These are phyloP conservation scores for Sporothrix pallida DNA, from an alignment of 2,329 filamentous ascomycete genomes.

Conservation along the genomic window DNA sequence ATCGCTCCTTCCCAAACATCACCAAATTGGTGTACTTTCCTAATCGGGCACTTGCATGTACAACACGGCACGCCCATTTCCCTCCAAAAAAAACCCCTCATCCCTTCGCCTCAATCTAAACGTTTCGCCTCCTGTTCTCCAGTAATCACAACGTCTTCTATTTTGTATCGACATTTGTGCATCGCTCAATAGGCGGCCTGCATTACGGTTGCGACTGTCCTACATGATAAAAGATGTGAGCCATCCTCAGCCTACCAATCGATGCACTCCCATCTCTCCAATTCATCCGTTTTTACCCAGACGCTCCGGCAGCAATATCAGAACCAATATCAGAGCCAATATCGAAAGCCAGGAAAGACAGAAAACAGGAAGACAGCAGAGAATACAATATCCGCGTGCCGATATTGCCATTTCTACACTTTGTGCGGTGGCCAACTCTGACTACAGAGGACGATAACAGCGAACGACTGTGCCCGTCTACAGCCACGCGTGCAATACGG, in stretches of 20 bases:
- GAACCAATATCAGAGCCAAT: neutral
- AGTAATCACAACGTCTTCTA: neutral
- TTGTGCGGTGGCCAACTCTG: too few species aligned
- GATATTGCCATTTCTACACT: neutral
- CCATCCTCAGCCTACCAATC: neutral
- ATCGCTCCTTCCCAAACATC: neutral
- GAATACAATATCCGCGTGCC: neutral
- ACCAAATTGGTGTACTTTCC: neutral
- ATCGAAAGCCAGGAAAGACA: neutral
- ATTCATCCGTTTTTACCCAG: slow-evolving; percentile 3
- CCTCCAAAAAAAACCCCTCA: neutral
- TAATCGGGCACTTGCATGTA: neutral
- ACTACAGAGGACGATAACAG: neutral
- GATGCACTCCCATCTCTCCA: neutral
- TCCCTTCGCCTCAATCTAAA: neutral
- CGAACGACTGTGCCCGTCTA: neutral
- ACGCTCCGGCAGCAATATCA: neutral
- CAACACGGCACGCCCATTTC: neutral
- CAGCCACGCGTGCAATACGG: neutral
- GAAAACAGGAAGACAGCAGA: too few species aligned
- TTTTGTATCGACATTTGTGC: too few species aligned
- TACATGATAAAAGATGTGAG: neutral
- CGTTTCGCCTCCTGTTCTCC: neutral
- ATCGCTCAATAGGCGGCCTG: slow-evolving; percentile 11
- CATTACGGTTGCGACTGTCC: neutral